Base-by-base conservation (phyloP, 2,329 filamentous ascomycete species). In the Diaporthe ampelina region DNA sequence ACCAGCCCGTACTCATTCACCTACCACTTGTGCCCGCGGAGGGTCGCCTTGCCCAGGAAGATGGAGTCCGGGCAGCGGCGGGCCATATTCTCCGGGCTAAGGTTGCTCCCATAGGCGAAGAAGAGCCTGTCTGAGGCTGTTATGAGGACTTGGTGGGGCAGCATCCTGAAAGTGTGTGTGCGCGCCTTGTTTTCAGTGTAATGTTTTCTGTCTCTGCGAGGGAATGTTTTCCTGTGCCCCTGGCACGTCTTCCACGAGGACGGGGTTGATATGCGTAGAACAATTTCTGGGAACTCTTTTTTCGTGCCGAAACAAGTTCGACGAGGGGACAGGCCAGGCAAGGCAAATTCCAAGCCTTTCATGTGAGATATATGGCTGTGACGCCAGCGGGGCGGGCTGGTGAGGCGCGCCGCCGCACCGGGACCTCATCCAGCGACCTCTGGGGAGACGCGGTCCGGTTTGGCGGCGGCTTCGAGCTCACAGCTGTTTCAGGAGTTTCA, bases 61-160 rank as follows among this genome's bases (percentile, higher is more conserved):
- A 65, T 48, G 59, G 17, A n/a, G 26, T 48, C 59, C 19, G 59
- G 59, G 59, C 59, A 65, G 24, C 59, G 59, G 26, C 19, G 59
- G 26, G 59, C 59, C 59, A 65, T 65, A 26, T 65, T 26, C 26
- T 65, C 59, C 19, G 59, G 59, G 59, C 59, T 65, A 37, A 65
- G 40, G 40, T 48, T 65, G 59, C 24, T 65, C 9, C 40, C 59
- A 17, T 65, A 65, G 59, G 59, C 59, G 59, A 65, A 65, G 10
- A 48, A 65, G 19, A 65, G 59, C 59, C 59, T 45, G 59, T 65
- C 59, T 15, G 59, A 65, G 59, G 59, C 59, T 48, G 59, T 48
- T 26, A 65, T 65, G 59, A 65, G 59, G 24, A 40, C 10, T 43
- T 32, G 40, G 19, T 48, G 9, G 59, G 40, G 19, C 32, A 65